Evolutionary conservation across 306 rosid genomes (phyloP), one percentile per base, ranked within the genome.

Genomic region (Acacia confusa): DNA sequence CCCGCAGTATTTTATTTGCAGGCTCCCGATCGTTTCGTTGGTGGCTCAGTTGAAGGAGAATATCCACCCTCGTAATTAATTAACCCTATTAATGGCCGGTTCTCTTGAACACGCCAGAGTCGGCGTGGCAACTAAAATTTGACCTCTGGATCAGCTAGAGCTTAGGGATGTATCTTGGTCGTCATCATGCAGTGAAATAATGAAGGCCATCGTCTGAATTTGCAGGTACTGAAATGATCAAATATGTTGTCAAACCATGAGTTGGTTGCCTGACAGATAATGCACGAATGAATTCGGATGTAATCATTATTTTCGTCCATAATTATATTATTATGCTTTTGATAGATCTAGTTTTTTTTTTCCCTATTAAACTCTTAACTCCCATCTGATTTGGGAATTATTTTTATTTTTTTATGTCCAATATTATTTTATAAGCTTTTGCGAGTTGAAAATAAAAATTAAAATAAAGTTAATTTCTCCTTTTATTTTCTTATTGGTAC

Each of bases 1-100:
- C 81, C 84, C 67, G 77, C 81, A 76, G 77, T 34, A 78, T 52
- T 82, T 61, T 20, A 52, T 82, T 61, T 10, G 77, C 30, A 82
- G 48, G 50, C n/a, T 34, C 67, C 34, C 27, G 66, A 17, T 50
- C 10, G 78, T 40, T 75, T 76, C 63, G 57, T n/a, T 48, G 17
- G 75, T 13, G 52, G 79, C 30, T 72, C n/a, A 44, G 50, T 69
- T 7, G 50, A 52, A 20, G 36, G 30, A 2, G 78, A 20, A n/a
- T n/a, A 45, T 15, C 8, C 7, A 69, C 24, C 78, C 78, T 83
- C 67, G 32, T 43, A 81, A 47, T 74, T 41, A 80, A 65, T 80
- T 79, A 52, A 36, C 8, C 24, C 16, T 13, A 12, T 45, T 12
- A 11, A 25, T 55, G 15, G 45, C 34, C 24, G 70, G 61, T 41